Conservation (phyloP, 805 yeast species). For the Ogataea henricii region DNA sequence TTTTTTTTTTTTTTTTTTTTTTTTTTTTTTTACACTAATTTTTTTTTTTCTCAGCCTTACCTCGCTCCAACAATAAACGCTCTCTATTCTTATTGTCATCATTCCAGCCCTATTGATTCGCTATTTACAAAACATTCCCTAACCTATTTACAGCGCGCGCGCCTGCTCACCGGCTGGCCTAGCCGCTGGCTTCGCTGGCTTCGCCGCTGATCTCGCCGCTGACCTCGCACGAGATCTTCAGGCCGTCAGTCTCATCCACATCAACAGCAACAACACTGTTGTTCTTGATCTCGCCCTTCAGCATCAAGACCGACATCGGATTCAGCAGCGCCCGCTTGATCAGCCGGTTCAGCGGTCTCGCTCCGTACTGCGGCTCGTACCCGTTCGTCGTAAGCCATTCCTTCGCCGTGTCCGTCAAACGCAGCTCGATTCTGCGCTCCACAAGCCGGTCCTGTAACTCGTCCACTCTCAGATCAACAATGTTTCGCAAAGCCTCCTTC, state of each 20-base stretch:
- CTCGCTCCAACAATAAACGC: not conserved
- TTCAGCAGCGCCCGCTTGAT: slow-evolving; percentile 83
- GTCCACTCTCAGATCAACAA: slow-evolving; percentile 79
- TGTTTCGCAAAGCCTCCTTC: slow-evolving; percentile 68
- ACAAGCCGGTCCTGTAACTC: slow-evolving; percentile 79
- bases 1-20: too few species aligned
- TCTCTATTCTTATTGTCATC: not conserved
- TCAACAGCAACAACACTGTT: slow-evolving; percentile 56
- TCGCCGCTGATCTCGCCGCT: not conserved
- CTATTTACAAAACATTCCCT: not conserved
- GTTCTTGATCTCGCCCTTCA: slow-evolving; percentile 72
- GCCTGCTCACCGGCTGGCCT: not conserved
- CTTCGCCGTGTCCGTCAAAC: slow-evolving; percentile 62
- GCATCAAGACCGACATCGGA: slow-evolving; percentile 79
- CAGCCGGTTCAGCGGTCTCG: slow-evolving; percentile 91
- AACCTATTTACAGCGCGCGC: not conserved
- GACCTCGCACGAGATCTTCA: slow-evolving; percentile 12
- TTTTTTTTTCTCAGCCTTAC: not conserved
- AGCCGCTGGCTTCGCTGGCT: not conserved
- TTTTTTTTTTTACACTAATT: too few species aligned
- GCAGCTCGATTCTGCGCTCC: slow-evolving; percentile 71
- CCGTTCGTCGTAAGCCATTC: slow-evolving; percentile 82
- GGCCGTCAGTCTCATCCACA: slow-evolving; percentile 41
- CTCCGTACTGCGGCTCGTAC: slow-evolving; percentile 91
- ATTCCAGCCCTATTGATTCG: not conserved